A percentile compares a stretch with the other conserved stretches of the same genome.
Evolutionary conservation across 176 grass and related monocot genomes (phyloP).

Genomic region (Urochloa ruziziensis): DNA sequence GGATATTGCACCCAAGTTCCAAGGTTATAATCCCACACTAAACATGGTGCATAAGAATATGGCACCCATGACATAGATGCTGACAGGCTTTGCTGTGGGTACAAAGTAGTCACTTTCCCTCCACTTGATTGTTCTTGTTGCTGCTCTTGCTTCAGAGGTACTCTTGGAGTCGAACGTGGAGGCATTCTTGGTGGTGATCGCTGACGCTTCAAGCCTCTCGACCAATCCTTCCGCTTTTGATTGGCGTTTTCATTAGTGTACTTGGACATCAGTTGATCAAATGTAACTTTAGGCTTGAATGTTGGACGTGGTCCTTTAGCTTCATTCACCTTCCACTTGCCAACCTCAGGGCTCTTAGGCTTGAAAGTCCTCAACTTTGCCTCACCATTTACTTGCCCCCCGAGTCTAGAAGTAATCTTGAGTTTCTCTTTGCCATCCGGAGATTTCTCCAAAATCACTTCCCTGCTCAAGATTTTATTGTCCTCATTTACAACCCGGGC

Average conservation of each 20-base stretch:
- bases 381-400: too few species aligned
- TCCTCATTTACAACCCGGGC: too few species aligned
- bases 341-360: background rate
- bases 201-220: background rate
- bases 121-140: background rate
- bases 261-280: background rate
- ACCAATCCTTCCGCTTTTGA: background rate
- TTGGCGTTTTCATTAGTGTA: background rate
- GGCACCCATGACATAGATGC: too few species aligned
- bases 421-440: too few species aligned
- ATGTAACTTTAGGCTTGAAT: background rate
- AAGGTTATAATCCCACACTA: too few species aligned
- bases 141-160: rapidly evolving
- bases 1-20: too few species aligned
- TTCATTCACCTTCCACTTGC: background rate
- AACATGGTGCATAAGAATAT: too few species aligned
- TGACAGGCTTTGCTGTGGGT: too few species aligned
- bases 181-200: background rate
- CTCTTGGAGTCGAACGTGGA: background rate
- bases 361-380: background rate
- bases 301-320: background rate
- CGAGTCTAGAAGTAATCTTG: too few species aligned
- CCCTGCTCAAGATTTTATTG: too few species aligned
- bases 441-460: too few species aligned
- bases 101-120: too few species aligned